Conservation (phyloP, 2,329 filamentous ascomycete species). For the Exophiala dermatitidis region DNA sequence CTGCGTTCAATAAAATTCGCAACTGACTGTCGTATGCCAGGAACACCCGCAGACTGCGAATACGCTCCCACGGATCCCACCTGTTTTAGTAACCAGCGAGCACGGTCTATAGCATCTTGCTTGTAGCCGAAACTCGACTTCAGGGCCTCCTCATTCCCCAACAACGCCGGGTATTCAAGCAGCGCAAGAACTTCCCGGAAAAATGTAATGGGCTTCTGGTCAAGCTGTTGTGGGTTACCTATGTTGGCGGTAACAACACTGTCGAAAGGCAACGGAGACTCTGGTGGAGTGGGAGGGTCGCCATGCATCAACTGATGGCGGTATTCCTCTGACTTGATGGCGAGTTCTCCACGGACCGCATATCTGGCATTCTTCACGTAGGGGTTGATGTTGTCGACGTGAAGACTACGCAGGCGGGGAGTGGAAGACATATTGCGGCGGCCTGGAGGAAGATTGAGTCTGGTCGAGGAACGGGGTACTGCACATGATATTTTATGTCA, state of each 20-base stretch:
- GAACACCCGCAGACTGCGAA: constrained; percentile 84
- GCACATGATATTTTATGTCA: constrained; percentile 5
- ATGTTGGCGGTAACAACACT: constrained; percentile 96
- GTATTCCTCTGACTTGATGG: constrained; percentile 87
- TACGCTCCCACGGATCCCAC: constrained; percentile 93
- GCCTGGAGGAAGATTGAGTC: constrained; percentile 19
- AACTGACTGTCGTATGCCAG: constrained; percentile 78
- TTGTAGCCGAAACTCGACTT: constrained; percentile 74
- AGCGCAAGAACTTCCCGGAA: constrained; percentile 94
- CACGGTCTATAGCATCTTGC: constrained; percentile 77
- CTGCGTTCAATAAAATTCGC: constrained; percentile 88
- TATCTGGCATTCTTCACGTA: constrained; percentile 84
- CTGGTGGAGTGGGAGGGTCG: constrained; percentile 37
- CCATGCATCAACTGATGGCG: constrained; percentile 59
- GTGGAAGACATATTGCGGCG: constrained; percentile 43
- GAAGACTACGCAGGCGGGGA: constrained; percentile 49
- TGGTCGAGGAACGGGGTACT: constrained; percentile 1
- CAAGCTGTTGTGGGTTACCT: constrained; percentile 96
- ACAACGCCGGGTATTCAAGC: constrained; percentile 77
- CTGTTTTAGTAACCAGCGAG: constrained; percentile 69
- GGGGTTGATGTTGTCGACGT: constrained; percentile 83
- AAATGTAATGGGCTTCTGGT: constrained; percentile 98
- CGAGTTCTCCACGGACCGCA: constrained; percentile 91
- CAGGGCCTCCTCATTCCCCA: constrained; percentile 77
- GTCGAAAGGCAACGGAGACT: constrained; percentile 66